Evolutionary conservation across 306 rosid genomes (phyloP).

Genomic region (Trichosanthes cucumerina): DNA sequence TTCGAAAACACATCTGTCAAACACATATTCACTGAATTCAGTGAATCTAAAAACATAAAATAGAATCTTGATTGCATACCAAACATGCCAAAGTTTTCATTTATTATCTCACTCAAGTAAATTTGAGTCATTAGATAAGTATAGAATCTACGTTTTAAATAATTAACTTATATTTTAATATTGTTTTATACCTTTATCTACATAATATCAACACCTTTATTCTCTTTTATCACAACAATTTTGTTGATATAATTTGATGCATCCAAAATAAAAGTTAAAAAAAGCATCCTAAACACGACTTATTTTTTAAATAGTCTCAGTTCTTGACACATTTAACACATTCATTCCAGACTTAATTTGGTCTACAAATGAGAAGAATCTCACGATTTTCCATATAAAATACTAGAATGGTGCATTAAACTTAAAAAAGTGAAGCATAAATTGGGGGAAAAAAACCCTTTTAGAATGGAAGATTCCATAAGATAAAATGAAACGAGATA

Average conservation of each 20-base stretch:
- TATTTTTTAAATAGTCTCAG: not conserved
- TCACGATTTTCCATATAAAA: not conserved
- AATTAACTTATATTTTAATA: not conserved
- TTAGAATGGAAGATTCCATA: not conserved
- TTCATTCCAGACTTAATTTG: not conserved
- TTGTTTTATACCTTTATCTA: not conserved
- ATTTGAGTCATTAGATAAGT: no score
- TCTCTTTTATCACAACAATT: no score
- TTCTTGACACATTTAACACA: not conserved
- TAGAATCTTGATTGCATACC: no score
- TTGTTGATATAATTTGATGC: no score
- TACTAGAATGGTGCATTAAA: not conserved
- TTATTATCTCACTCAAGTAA: no score
- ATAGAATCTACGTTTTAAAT: no score
- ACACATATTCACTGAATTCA: no score
- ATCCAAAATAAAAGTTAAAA: no score
- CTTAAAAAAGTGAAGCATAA: not conserved
- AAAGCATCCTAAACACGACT: no score
- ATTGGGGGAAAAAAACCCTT: not conserved
- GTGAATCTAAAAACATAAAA: no score
- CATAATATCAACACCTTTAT: not conserved
- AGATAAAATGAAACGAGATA: not conserved
- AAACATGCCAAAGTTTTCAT: no score
- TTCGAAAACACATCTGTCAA: no score
- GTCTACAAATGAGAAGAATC: not conserved